Base-by-base conservation (phyloP, 306 rosid species). In the Crataegus laevigata region DNA sequence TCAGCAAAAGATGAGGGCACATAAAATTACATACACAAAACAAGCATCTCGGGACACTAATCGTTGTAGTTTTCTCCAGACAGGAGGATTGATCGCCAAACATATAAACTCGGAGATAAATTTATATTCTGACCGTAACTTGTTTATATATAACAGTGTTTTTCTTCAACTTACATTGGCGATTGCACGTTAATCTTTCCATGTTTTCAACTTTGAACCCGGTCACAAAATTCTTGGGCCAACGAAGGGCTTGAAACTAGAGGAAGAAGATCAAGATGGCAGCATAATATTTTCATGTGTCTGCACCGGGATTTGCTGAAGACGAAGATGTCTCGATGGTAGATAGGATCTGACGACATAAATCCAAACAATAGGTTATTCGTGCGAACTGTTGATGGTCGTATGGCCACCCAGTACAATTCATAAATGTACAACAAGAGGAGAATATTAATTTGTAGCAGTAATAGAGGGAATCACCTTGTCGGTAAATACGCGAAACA, bases 311-410 rank as follows among this genome's bases (percentile, higher is more conserved):
- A 19, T 68, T 40, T 30, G 40, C 42, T 42, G 15, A 10, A 57
- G 63, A 30, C 55, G 34, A 79, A 72, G 78, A 42, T 10, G 14
- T 21, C 14, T 55, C 86, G 80, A 91, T 61, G 66, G 83, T 73
- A 64, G 91, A 84, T 64, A 91, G 80, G 82, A 91, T 80, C 97
- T 91, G 90, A 28, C 61, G 69, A 77, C 54, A 47, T 59, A 58
- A 69, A 75, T 61, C 64, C 62, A 51, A 71, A 13, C 17, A 58
- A 45, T 22, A 11, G n/a, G 40, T 62, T 36, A 67, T 64, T 64
- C 66, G 71, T 51, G 68, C 3, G 28, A 79, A 71, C 43, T 65
- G 69, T 74, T 43, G 38, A 62, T 52, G 74, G 21, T 73, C 72
- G 43, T 42, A 11, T 15, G 7, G 12, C 28, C 57, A 82, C 62